Percentiles rank a stretch among this genome's conserved stretches.
Conservation (phyloP, 768 basidiomycete species). For the Paxillus rubicundulus region DNA sequence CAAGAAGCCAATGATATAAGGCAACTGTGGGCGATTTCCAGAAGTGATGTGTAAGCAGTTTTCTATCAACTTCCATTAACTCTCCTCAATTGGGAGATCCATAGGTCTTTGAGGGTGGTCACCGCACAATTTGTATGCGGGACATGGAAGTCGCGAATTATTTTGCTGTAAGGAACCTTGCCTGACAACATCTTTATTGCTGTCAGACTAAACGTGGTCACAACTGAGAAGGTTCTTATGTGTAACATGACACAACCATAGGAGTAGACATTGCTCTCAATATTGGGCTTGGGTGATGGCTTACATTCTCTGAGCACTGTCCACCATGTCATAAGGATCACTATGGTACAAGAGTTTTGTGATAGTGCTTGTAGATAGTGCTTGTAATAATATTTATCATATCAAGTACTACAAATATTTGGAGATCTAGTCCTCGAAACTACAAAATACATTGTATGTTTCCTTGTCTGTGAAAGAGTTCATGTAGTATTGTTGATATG, state of each 20-base stretch:
- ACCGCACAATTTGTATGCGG: not conserved
- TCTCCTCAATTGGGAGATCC: not conserved
- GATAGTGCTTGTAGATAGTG: too few relatives aligned
- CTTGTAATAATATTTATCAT: too few relatives aligned
- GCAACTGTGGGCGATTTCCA: not conserved
- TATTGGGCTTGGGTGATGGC: not conserved
- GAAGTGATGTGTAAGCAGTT: slow-evolving; percentile 1
- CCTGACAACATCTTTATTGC: slow-evolving; percentile 3
- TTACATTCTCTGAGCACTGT: slow-evolving; percentile 2
- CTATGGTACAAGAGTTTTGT: too few relatives aligned
- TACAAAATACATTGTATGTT: too few relatives aligned
- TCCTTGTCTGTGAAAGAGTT: too few relatives aligned
- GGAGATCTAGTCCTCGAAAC: too few relatives aligned
- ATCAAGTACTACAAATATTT: too few relatives aligned
- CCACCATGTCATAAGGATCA: too few relatives aligned
- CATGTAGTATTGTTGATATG: too few relatives aligned
- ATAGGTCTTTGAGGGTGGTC: not conserved
- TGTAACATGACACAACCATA: slow-evolving; percentile 22
- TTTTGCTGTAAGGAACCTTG: not conserved
- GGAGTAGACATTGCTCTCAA: slow-evolving; percentile 18
- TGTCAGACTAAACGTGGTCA: not conserved
- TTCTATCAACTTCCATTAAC: slow-evolving; percentile 5
- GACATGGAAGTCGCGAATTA: not conserved
- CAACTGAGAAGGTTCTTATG: not conserved
- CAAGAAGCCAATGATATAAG: not conserved